A percentile compares a stretch with the other conserved stretches of the same genome.
Conservation (phyloP, 345 rosid species). For the Hypericum perforatum region DNA sequence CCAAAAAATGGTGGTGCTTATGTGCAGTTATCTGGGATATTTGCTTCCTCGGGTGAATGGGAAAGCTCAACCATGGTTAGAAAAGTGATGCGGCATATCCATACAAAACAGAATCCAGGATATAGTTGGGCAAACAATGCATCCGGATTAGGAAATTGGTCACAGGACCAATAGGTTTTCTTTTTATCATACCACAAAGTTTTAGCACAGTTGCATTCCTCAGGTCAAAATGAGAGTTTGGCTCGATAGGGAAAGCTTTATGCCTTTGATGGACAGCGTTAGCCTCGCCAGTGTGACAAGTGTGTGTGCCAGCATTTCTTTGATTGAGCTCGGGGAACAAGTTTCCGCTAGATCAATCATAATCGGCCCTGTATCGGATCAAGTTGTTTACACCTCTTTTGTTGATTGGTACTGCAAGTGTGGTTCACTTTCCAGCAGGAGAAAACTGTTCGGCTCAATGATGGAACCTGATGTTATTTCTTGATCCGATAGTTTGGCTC, state of each 20-base stretch:
- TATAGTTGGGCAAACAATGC: slow-evolving; percentile 42
- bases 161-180: no score
- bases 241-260: no score
- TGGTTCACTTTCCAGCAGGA: slow-evolving; percentile 40
- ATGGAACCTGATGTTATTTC: slow-evolving; percentile 48
- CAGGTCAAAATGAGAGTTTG: no score
- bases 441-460: slow-evolving; percentile 51
- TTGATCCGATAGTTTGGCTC: no score
- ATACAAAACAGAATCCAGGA: slow-evolving; percentile 44
- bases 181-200: no score
- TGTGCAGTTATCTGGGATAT: slow-evolving; percentile 52
- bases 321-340: slow-evolving; percentile 67
- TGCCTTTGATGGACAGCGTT: slow-evolving; percentile 37
- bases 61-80: slow-evolving; percentile 55
- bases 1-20: slow-evolving; percentile 72
- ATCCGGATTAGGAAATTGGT: no score
- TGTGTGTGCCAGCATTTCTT: slow-evolving; percentile 59
- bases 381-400: slow-evolving; percentile 58
- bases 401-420: slow-evolving; percentile 74
- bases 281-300: slow-evolving; percentile 59
- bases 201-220: no score
- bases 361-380: slow-evolving; percentile 49
- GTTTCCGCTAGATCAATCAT: slow-evolving; percentile 47
- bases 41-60: slow-evolving; percentile 76
- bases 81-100: slow-evolving; percentile 33